Base-by-base conservation (phyloP, 306 rosid species). In the Lathyrus sativus region DNA sequence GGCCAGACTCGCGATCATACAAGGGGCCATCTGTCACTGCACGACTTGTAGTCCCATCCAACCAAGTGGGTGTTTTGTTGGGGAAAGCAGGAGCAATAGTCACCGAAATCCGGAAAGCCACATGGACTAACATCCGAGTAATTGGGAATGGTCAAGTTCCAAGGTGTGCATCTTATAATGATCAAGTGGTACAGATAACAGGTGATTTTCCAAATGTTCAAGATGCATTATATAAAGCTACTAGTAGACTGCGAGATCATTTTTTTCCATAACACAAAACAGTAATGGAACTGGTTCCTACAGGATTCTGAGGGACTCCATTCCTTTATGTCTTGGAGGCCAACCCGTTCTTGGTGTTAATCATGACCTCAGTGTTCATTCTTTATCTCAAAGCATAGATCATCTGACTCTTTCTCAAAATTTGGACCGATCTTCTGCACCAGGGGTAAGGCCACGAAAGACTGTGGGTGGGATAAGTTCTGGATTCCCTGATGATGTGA, bases 51-150 rank as follows among this genome's bases (percentile, higher is more conserved):
- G 88, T 89, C 74, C 85, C 93, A 9, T 58, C 88, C 70, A 82
- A 81, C 81, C 96, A 93, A 82, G 97, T 88, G 75, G 98, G 98
- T 67, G 90, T 96, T 76, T 78, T 93, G 82, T 64, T 93, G 72
- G 98, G 98, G 80, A 90, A 86, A 79, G 97, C 96, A 41, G 98
- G 98, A 71, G 79, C 78, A 56, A 82, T 90, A 66, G 71, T 93
- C 78, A 73, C 95, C 19, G 98, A 90, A 80, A 93, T 90, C 71
- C 84, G 96, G 66, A 90, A 83, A 76, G 81, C 75, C 70, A 93
- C 97, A 28, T 82, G 95, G 65, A 37, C 97, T 73, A 74, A 75
- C 79, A 90, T 93, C 72, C 75, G 80, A 76, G 62, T 93, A 80
- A 44, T 88, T 72, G 80, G 85, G 57, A 83, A 87, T 13, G 85